Base-by-base conservation (phyloP, 2,329 filamentous ascomycete genomes). In the Boeremia exigua region DNA sequence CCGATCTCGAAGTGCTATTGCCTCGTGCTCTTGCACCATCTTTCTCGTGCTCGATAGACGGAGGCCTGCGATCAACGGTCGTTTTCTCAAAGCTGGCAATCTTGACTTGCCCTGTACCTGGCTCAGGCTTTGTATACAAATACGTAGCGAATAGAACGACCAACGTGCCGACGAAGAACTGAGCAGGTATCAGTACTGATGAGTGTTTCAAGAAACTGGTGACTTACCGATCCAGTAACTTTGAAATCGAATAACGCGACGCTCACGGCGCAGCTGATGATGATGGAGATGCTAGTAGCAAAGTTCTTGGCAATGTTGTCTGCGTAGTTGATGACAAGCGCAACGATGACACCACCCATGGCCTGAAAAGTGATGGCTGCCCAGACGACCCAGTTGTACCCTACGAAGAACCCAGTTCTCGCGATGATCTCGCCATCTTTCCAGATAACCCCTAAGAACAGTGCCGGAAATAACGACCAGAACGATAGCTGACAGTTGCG, bases 251-350 rank as follows among this genome's bases (percentile, higher is more conserved):
- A 96, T 62, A 96, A 89, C 77, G 86, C 88, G 1, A 96, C 84
- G 70, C 92, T 96, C 48, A 91, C 90, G 12, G 97, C 63, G 61
- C 93, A 92, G 72, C 91, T 96, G 45, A 97, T 79, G 52, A 97
- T 81, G 59, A 98, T 96, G 69, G 92, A 96, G 59, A 96, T 91
- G 68, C 91, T 95, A 5, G 92, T 94, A 4, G 94, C 92, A 77
- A 96, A 93, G 72, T 95, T 96, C 81, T 96, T 96, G 56, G 91
- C 88, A 71, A 96, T 96, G 69, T 95, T 96, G 78, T 95, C 90
- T 5, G 90, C 87, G 71, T 92, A 91, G 60, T 89, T 90, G 74
- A 95, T 89, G 72, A 89, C 91, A 57, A 95, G 82, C 1, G 89
- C 90, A 9, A 91, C 88, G n/a, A 96, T 79, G 27, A 98, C 84